Conservation (phyloP, 2,329 filamentous ascomycete genomes). For the Cryphonectria nitschkei region DNA sequence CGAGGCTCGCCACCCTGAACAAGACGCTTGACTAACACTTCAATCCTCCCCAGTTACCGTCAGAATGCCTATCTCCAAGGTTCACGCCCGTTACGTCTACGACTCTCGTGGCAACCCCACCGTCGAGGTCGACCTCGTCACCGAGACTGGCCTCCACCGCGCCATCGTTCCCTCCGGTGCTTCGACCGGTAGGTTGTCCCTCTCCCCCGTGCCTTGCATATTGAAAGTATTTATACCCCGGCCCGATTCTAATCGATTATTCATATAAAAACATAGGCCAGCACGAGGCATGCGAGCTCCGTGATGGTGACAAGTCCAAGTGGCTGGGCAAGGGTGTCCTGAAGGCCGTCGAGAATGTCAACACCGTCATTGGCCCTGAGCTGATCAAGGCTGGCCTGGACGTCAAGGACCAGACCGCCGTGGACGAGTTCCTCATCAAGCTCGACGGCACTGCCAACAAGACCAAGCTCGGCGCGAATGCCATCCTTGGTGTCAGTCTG, state of each 20-base stretch:
- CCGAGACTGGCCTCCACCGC: constrained; percentile 93
- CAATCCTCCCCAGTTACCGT: constrained; percentile 19
- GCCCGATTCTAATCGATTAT: constrained; percentile 27
- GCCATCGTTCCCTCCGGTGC: constrained; percentile 97
- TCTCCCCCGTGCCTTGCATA: constrained; percentile 40
- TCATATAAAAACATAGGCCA: constrained; percentile 59
- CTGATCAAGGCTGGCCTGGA: constrained; percentile 82
- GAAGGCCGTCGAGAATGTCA: constrained; percentile 87
- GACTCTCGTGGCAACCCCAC: constrained; percentile 99
- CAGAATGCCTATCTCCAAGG: constrained; percentile 88
- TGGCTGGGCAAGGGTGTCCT: constrained; percentile 87
- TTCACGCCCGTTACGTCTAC: constrained; percentile 94
- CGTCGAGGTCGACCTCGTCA: constrained; percentile 96
- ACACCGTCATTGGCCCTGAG: constrained; percentile 77
- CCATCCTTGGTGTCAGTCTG: constrained; percentile 83
- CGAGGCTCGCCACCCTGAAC: not conserved
- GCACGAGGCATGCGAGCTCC: constrained; percentile 89
- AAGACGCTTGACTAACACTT: constrained; percentile 12
- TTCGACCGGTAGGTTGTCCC: constrained; percentile 74
- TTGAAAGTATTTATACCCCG: constrained; percentile 12
- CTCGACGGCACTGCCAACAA: constrained; percentile 87
- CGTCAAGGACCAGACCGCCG: constrained; percentile 82
- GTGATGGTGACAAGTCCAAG: constrained; percentile 85
- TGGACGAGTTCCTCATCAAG: constrained; percentile 83
- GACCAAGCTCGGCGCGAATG: constrained; percentile 85